Conservation (phyloP, 108 stramenopile species). For the Fistulifera solaris region DNA sequence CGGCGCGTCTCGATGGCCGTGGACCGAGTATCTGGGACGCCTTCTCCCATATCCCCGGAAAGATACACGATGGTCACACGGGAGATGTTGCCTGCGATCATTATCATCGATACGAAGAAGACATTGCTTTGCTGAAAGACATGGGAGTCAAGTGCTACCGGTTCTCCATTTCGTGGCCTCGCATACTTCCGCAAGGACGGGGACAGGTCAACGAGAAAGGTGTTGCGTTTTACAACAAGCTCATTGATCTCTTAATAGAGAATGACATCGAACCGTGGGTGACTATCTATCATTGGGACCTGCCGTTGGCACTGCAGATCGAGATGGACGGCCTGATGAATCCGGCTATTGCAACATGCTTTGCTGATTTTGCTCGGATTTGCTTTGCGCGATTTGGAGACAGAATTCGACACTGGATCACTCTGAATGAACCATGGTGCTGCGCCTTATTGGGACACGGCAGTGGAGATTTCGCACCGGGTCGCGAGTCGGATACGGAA, state of each 20-base stretch:
- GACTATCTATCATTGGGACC: slow-evolving; percentile 94
- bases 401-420: slow-evolving; percentile 88
- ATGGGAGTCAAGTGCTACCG: slow-evolving; percentile 85
- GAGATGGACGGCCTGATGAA: slow-evolving; percentile 73
- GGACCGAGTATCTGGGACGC: slow-evolving; percentile 90
- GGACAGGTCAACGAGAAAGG: slow-evolving; percentile 56
- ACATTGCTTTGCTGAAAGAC: slow-evolving; percentile 68
- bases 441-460: slow-evolving; percentile 78
- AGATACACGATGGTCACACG: slow-evolving; percentile 51
- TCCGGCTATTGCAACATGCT: slow-evolving; percentile 44
- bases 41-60: slow-evolving; percentile 37
- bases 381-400: slow-evolving; percentile 87
- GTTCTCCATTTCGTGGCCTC: slow-evolving; percentile 86
- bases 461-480: slow-evolving; percentile 84
- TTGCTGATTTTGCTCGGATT: slow-evolving; percentile 75
- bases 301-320: slow-evolving; percentile 79
- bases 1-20: slow-evolving; percentile 57
- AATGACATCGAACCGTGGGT: slow-evolving; percentile 81
- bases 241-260: slow-evolving; percentile 75
- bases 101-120: slow-evolving; percentile 79
- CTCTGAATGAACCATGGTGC: slow-evolving; percentile 89
- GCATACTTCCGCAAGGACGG: slow-evolving; percentile 76
- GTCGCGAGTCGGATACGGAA: slow-evolving; percentile 30
- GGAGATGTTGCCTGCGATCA: slow-evolving; percentile 87
- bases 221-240: slow-evolving; percentile 74